Evolutionary conservation across 148 eudicot genomes (phyloP), one percentile per base, ranked within the genome.

Genomic region (Arbutus unedo): DNA sequence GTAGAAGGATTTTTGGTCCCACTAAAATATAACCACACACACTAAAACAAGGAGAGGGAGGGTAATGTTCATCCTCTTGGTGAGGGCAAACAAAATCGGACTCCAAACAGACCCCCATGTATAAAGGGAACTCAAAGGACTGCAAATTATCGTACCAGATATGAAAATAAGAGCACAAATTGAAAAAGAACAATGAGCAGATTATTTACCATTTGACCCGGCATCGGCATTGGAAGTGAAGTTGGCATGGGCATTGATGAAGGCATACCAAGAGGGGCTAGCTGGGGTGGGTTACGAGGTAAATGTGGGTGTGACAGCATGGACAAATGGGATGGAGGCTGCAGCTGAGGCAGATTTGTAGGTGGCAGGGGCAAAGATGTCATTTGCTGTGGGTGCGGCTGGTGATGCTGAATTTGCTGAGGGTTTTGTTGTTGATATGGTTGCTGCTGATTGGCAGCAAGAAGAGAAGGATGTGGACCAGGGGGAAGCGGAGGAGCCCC

Each of bases 401-500:
- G 89, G 53, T 89, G 95, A 47, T 89, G 97, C 51, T 90, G 93
- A 16, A 86, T 86, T 82, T 91, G 95, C 88, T 92, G 98, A 85
- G 93, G 84, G 84, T 89, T 91, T 83, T 96, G 98, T 84, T 91
- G 99, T 84, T 91, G 99, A 90, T 92, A 94, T 59, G 79, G 76
- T 84, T 89, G 98, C 87, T 92, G 95, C 84, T 90, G 98, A 88
- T 87, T 89, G 45, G 80, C 76, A 62, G 82, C 86, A 51, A 92
- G 88, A 74, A 91, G 88, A 84, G 98, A 93, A 62, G 99, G 99
- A 85, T 94, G 99, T 55, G 99, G 99, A 66, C 98, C 99, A 79
- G 97, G 99, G 77, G 99, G 99, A 31, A 96, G 90, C 2, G 99
- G 99, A 68, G 99, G 99, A 43, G 98, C 90, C 49, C 96, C 97